Evolutionary conservation across 2,329 filamentous ascomycete species (phyloP).

Genomic region (Pleomassaria siparia): DNA sequence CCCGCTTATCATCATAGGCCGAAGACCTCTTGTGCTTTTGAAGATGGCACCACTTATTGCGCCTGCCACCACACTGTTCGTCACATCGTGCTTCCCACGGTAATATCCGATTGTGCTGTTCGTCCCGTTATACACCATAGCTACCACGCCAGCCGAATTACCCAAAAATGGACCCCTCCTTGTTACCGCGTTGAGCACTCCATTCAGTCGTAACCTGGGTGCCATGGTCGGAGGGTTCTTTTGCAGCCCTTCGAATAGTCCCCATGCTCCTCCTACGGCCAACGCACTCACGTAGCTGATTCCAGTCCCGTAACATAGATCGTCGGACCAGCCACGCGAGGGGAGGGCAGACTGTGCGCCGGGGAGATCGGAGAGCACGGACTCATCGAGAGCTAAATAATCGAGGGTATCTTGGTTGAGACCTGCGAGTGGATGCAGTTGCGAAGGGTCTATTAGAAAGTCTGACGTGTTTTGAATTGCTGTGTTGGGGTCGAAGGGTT

Average conservation of each 20-base stretch:
- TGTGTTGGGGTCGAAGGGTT: slow-evolving; percentile 69
- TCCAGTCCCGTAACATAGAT: slow-evolving; percentile 96
- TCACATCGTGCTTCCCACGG: slow-evolving; percentile 62
- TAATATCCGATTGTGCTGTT: slow-evolving; percentile 45
- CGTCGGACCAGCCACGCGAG: slow-evolving; percentile 95
- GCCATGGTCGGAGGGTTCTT: slow-evolving; percentile 70
- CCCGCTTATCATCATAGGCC: slow-evolving; percentile 93
- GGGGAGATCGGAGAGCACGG: slow-evolving; percentile 80
- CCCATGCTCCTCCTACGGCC: slow-evolving; percentile 85
- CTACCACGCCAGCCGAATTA: slow-evolving; percentile 93
- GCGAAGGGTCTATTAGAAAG: slow-evolving; percentile 86
- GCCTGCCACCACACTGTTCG: slow-evolving; percentile 85
- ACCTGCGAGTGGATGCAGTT: slow-evolving; percentile 90
- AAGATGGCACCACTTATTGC: slow-evolving; percentile 90
- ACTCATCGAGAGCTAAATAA: slow-evolving; percentile 93
- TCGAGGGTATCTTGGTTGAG: slow-evolving; percentile 91
- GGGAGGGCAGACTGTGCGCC: slow-evolving; percentile 86
- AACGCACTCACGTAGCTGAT: slow-evolving; percentile 90
- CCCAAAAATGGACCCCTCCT: slow-evolving; percentile 91
- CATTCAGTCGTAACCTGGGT: slow-evolving; percentile 90
- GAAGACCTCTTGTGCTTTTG: slow-evolving; percentile 88
- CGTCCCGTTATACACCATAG: slow-evolving; percentile 90
- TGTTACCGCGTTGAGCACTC: slow-evolving; percentile 91
- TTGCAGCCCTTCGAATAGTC: slow-evolving; percentile 83
- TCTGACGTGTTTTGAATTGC: slow-evolving; percentile 77